Evolutionary conservation across 257 asterid genomes (phyloP).

Genomic region (Solanum bulbocastanum): DNA sequence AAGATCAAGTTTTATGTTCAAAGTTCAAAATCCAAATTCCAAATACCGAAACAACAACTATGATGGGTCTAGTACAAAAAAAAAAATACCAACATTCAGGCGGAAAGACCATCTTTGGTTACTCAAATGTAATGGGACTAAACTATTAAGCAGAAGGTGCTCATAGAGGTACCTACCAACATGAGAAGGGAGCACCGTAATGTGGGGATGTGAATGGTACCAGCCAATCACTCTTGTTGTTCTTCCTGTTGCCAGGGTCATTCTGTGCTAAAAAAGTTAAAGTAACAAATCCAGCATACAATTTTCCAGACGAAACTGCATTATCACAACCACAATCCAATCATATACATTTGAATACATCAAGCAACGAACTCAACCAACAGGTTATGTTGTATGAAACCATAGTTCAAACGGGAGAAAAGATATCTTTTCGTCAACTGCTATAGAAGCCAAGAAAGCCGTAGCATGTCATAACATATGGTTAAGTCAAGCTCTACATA

Average conservation of each 20-base stretch:
- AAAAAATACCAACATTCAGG: neutral
- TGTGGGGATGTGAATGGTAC: conserved; percentile 99
- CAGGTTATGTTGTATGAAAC: neutral
- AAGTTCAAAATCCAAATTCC: neutral
- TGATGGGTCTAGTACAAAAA: neutral
- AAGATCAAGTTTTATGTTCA: neutral
- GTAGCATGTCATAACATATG: neutral
- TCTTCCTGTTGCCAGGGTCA: conserved; percentile 68
- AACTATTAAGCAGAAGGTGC: neutral
- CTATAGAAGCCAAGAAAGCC: neutral
- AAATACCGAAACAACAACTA: neutral
- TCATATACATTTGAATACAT: neutral
- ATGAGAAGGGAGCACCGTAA: conserved; percentile 97
- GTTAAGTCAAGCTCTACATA: neutral
- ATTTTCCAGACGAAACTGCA: neutral
- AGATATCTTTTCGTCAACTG: neutral
- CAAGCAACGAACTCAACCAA: neutral
- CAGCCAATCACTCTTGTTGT: conserved; percentile 98
- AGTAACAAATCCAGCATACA: conserved; percentile 22
- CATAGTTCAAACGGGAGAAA: neutral
- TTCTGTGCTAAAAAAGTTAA: conserved; percentile 77
- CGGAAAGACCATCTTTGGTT: neutral
- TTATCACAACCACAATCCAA: neutral
- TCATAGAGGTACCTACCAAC: conserved; percentile 56
- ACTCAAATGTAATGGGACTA: neutral